A percentile compares a stretch with the other conserved stretches of the same genome.
Evolutionary conservation across 495 filamentous ascomycete species (phyloP).

Genomic region (Hamigera avellanea): DNA sequence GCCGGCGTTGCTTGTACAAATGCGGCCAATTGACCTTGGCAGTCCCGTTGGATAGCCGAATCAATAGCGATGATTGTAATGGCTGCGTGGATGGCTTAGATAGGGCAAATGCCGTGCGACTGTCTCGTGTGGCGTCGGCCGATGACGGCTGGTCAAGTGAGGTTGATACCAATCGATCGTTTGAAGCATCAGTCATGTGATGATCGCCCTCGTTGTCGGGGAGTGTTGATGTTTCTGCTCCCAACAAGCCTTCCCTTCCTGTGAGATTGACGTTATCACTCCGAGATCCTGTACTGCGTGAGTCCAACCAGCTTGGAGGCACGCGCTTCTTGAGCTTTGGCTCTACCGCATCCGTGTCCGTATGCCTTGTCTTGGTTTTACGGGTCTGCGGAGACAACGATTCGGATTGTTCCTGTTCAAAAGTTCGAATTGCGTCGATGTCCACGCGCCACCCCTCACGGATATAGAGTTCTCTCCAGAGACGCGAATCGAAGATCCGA

Average conservation of each 20-base stretch:
- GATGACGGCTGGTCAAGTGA: conserved; percentile 3
- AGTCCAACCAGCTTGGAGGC: conserved; percentile 29
- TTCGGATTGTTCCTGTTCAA: conserved; percentile 48
- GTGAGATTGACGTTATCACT: too few species aligned
- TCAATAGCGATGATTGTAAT: conserved; percentile 21
- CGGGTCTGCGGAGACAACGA: conserved; percentile 29
- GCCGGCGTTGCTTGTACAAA: conserved; percentile 76
- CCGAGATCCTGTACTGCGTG: conserved; percentile 12
- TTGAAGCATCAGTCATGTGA: conserved; percentile 33
- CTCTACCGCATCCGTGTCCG: conserved; percentile 34
- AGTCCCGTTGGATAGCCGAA: conserved; percentile 21
- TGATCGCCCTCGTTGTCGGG: conserved; percentile 32
- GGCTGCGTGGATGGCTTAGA: conserved; percentile 5
- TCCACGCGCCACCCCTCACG: conserved; percentile 77
- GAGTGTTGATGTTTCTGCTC: conserved; percentile 24
- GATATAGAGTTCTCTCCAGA: conserved; percentile 77
- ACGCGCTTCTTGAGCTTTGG: conserved; percentile 42
- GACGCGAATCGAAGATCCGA: conserved; percentile 66
- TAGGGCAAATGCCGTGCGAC: conserved; percentile 1
- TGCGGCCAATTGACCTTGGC: conserved; percentile 44
- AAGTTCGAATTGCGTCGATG: conserved; percentile 48
- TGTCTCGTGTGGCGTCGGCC: neutral
- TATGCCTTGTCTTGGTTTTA: conserved; percentile 30
- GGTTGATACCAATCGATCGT: conserved; percentile 9
- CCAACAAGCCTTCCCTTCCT: conserved; percentile 12